Percentiles rank a stretch among this genome's conserved stretches.
These are phyloP conservation scores for Chlorophyllum brunneum DNA, from an alignment of 768 basidiomycete genomes.

Conservation along the genomic window DNA sequence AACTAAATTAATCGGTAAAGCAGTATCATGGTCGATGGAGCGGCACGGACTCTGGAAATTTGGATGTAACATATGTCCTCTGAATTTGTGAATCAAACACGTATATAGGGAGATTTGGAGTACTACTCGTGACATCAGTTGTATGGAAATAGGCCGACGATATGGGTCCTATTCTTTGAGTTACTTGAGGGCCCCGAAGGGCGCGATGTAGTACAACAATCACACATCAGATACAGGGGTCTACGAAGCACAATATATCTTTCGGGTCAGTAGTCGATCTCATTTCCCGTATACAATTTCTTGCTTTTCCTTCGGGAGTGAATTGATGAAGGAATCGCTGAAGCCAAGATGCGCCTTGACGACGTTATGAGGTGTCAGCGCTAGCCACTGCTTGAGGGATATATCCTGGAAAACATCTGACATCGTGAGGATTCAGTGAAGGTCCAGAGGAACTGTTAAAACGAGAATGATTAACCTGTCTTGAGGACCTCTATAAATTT, in stretches of 20 bases:
- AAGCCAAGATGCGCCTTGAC: constrained; percentile 61
- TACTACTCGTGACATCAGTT: background rate
- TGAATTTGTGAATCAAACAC: background rate
- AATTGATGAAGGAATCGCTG: constrained; percentile 44
- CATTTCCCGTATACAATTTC: constrained; percentile 31
- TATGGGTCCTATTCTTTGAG: too few relatives aligned
- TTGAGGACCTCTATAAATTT: constrained; percentile 62
- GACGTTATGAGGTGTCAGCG: constrained; percentile 51
- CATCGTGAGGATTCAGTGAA: background rate
- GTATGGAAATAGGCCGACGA: too few relatives aligned
- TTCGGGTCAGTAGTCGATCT: background rate
- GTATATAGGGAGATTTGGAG: background rate
- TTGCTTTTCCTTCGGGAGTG: constrained; percentile 49
- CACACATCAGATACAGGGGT: too few relatives aligned
- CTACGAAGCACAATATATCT: background rate
- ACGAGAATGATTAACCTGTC: constrained; percentile 31
- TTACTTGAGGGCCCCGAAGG: too few relatives aligned
- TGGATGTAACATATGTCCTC: background rate
- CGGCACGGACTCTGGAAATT: background rate
- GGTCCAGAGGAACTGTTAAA: too few relatives aligned
- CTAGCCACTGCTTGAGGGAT: constrained; percentile 59
- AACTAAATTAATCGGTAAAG: constrained; percentile 2
- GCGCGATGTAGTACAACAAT: too few relatives aligned
- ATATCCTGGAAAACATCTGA: constrained; percentile 51
- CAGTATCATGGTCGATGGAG: background rate